A percentile compares a stretch with the other conserved stretches of the same genome.
phyloP scores from a whole-genome alignment of 345 rosid genomes.

The Syzygium jambos region DNA sequence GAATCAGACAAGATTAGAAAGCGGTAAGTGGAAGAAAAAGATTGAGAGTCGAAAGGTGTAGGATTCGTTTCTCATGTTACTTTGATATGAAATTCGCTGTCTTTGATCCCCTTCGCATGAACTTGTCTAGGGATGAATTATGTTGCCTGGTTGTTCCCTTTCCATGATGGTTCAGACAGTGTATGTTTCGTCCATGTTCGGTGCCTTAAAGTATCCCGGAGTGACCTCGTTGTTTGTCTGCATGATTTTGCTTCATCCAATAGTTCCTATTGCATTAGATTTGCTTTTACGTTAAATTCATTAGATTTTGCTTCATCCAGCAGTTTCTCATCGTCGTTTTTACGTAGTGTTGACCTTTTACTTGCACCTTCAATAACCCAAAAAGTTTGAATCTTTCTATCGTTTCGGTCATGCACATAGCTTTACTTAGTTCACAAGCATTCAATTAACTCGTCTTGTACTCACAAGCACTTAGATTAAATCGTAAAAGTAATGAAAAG shows the following conservation, averaged over 20 bases:
- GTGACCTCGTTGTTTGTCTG: neutral
- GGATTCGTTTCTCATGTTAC: neutral
- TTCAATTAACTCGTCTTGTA: no score
- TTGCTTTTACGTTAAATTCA: neutral
- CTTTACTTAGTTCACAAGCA: no score
- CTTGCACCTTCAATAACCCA: no score
- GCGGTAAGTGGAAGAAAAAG: neutral
- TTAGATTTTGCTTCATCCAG: neutral
- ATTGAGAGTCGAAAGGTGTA: no score
- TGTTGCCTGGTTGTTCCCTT: neutral
- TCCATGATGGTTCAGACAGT: neutral
- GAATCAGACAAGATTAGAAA: neutral
- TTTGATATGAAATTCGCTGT: neutral
- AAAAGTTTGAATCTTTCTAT: no score
- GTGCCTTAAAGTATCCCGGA: neutral
- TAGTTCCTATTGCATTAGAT: fast-evolving
- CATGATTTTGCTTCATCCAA: neutral
- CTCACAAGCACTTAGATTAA: no score
- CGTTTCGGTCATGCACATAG: no score
- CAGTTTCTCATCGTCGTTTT: neutral
- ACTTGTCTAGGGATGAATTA: neutral
- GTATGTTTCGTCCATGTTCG: neutral
- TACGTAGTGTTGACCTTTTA: neutral
- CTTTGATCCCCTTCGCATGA: neutral
- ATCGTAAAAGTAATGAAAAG: no score